phyloP scores from a whole-genome alignment of 192 early-diverging fungal genomes.

The Coemansia sp. region DNA sequence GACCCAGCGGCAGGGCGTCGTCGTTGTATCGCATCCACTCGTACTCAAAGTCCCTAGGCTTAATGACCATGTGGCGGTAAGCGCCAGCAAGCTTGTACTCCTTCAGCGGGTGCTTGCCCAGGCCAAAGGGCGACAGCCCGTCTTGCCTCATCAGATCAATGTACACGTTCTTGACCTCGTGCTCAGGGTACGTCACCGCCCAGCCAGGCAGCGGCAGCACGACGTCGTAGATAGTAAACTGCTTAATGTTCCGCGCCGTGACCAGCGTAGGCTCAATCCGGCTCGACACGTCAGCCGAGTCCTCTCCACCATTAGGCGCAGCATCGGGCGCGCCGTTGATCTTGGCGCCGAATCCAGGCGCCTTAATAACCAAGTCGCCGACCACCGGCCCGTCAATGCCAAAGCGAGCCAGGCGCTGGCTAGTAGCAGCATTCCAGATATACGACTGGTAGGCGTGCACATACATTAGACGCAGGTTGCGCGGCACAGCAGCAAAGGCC shows the following conservation, averaged over 20 bases:
- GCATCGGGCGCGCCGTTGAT: neutral
- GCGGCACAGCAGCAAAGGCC: constrained; percentile 76
- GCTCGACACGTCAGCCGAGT: constrained; percentile 22
- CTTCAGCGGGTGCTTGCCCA: constrained; percentile 64
- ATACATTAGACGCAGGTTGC: constrained; percentile 89
- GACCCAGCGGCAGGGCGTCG: constrained; percentile 57
- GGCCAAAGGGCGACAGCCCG: constrained; percentile 66
- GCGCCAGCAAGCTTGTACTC: constrained; percentile 68
- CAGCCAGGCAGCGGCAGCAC: constrained; percentile 91
- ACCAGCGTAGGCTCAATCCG: constrained; percentile 57
- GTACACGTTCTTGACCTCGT: constrained; percentile 71
- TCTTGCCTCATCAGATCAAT: constrained; percentile 71
- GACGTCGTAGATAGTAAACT: constrained; percentile 85
- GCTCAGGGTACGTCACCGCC: constrained; percentile 75
- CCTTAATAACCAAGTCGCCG: constrained; percentile 82
- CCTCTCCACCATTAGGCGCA: constrained; percentile 35
- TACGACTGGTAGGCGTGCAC: constrained; percentile 95
- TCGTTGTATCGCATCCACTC: constrained; percentile 71
- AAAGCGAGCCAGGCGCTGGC: constrained; percentile 69
- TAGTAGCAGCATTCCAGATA: constrained; percentile 89
- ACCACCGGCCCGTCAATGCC: constrained; percentile 68
- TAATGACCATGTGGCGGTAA: constrained; percentile 66
- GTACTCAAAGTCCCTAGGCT: constrained; percentile 64
- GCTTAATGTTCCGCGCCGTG: constrained; percentile 65
- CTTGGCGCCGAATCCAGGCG: constrained; percentile 12